Base-by-base conservation (phyloP, 169 alveolate species). In the Plasmodium ovale region DNA sequence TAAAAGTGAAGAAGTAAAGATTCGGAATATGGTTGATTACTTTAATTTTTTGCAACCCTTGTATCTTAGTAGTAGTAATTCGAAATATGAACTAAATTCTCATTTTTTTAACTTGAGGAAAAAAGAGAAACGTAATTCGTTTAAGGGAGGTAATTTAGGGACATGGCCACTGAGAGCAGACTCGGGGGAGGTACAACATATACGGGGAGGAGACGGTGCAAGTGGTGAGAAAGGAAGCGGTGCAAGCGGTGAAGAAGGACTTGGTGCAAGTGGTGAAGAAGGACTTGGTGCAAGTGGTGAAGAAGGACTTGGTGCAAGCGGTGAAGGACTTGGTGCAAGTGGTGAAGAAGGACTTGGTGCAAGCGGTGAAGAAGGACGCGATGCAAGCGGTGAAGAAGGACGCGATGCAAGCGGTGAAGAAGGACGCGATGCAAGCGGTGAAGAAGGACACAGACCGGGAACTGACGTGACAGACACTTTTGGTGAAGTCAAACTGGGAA, bases 31-130 rank as follows among this genome's bases (percentile, higher is more conserved):
- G 33, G 14, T 54, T 39, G 88, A 77, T 5, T 64, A 56, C 7
- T 77, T 77, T 10, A 54, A 51, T 77, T 77, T 77, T 77, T 60
- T 77, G 19, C 54, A 77, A 49, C 88, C 88, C 19, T 35, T 27
- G n/a, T 23, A 44, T 60, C 14, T 60, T 65, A 25, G 54, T 19
- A 16, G n/a, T n/a, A 47, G 49, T 14, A 29, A 6, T 51, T 60
- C 88, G 14, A 77, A 60, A 47, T 77, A 77, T 62, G 44, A 62
- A 44, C n/a, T 77, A 60, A 77, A 49, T 42, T 14, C 54, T 19
- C 42, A 29, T 21, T 67, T 77, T 12, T 21, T 23, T 35, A 14
- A 27, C 44, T 23, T 77, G 37, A 49, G 67, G 33, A 77, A 53
- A 33, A 77, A 29, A 49, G 74, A 49, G 25, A 77, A 60, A 49